Evolutionary conservation across 176 grass and related monocot genomes (phyloP).

Genomic region (Oryza officinalis): DNA sequence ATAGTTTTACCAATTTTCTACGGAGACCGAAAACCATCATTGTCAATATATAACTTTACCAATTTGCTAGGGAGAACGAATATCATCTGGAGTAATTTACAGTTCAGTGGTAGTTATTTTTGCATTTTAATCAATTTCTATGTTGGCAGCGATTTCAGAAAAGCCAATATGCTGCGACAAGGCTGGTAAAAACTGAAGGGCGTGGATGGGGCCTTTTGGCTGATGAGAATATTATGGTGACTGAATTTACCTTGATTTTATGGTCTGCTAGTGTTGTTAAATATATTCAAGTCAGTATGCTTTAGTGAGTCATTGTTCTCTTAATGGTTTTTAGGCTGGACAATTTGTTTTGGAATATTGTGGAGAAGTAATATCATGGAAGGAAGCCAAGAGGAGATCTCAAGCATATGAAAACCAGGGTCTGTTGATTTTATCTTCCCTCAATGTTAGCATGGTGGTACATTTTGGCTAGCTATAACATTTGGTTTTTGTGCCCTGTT

Average conservation of each 20-base stretch:
- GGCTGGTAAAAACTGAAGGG: constrained; percentile 80
- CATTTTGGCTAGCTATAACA: constrained; percentile 17
- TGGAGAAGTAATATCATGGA: constrained; percentile 98
- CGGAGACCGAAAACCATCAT: not conserved
- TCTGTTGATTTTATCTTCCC: constrained; percentile 36
- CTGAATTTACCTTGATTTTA: constrained; percentile 10
- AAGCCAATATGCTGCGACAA: constrained; percentile 81
- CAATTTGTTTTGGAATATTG: constrained; percentile 98
- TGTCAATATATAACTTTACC: not conserved
- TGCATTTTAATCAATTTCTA: constrained; percentile 1
- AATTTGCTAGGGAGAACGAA: not conserved
- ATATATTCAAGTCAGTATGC: constrained; percentile 15
- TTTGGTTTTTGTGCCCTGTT: constrained; percentile 28
- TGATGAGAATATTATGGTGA: constrained; percentile 90
- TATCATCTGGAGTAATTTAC: not conserved
- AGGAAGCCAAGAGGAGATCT: constrained; percentile 81
- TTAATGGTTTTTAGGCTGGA: constrained; percentile 64
- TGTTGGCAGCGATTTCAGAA: constrained; percentile 88
- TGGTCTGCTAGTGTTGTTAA: not conserved
- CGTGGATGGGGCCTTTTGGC: constrained; percentile 96
- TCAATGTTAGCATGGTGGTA: not conserved
- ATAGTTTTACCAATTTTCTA: not conserved
- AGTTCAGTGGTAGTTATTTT: constrained; percentile 10
- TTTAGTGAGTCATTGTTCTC: not conserved
- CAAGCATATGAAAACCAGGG: constrained; percentile 86